Evolutionary conservation across 352 stramenopile species (phyloP), one percentile per base, ranked within the genome.

Genomic region (Lagenidium giganteum): DNA sequence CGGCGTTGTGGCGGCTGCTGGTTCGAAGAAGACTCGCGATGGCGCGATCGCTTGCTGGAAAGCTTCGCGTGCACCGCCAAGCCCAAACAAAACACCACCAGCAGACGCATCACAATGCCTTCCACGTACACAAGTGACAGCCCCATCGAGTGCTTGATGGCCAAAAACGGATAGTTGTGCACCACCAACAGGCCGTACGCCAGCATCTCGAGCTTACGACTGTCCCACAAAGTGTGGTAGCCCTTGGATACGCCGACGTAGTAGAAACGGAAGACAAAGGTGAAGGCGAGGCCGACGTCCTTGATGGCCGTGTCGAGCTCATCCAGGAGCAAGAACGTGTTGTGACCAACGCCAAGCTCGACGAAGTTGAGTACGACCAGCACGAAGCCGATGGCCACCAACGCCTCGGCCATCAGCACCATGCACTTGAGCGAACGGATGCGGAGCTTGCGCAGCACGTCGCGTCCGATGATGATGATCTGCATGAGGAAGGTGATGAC

Each of bases 401-500:
- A 44, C 12, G 51, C 13, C 31, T 73, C 54, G 1, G 47, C 40
- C 3, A 39, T 29, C 14, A 36, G 39, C 41, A 46, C 61, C 11
- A 56, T 40, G 11, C 16, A 34, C 18, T 18, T 6, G 14, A 73
- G 27, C 9, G 54, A 46, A 8, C 33, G 24, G 14, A 69, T 54
- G 8, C 49, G 43, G 11, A 69, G 34, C 26, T 57, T 66, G 16
- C 43, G 41, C 17, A 36, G 54, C 4, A 73, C 39, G 14, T 67
- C 54, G 11, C 48, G 42, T 2, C 48, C 53, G 13, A 73, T 41
- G 14, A 70, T 68, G 17, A 44, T 47, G 39, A 66, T 65, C 34
- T 70, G 47, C 3, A 70, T 32, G 4, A 73, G 34, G 17, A 72
- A 72, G 25, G 54, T 69, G n/a, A 72, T 34, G 12, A 43, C 50